phyloP scores from a whole-genome alignment of 768 basidiomycete species.

The Coprinopsis strossmayeri region DNA sequence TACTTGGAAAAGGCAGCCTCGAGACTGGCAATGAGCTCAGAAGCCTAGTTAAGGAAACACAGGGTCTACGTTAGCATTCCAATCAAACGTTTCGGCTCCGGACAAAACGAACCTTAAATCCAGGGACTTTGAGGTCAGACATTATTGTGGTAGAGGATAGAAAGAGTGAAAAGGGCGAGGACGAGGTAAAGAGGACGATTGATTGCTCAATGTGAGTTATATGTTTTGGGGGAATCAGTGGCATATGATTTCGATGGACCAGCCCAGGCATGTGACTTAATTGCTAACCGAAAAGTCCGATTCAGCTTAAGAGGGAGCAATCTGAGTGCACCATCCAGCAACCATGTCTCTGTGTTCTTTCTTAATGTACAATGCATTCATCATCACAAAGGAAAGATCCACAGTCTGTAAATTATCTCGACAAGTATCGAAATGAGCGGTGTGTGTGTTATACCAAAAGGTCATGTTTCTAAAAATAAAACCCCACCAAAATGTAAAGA shows the following conservation, averaged over 20 bases:
- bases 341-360: too few species aligned
- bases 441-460: conserved; percentile 7
- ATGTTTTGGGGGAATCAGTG: neutral
- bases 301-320: too few species aligned
- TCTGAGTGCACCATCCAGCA: too few species aligned
- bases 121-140: conserved; percentile 55
- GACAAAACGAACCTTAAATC: conserved; percentile 58
- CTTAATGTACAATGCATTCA: too few species aligned
- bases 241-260: neutral
- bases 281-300: too few species aligned
- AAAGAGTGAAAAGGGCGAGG: conserved; percentile 15
- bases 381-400: too few species aligned
- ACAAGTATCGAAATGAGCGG: conserved; percentile 4
- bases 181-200: neutral
- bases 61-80: neutral
- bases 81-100: neutral
- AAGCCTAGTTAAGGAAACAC: conserved; percentile 40
- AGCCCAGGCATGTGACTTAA: neutral
- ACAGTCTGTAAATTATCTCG: too few species aligned
- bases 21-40: conserved; percentile 55
- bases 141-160: conserved; percentile 45
- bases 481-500: neutral
- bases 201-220: conserved; percentile 1
- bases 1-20: conserved; percentile 43
- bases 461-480: neutral